phyloP scores from a whole-genome alignment of 2,329 filamentous ascomycete species.

The Falciphora oryzae region DNA sequence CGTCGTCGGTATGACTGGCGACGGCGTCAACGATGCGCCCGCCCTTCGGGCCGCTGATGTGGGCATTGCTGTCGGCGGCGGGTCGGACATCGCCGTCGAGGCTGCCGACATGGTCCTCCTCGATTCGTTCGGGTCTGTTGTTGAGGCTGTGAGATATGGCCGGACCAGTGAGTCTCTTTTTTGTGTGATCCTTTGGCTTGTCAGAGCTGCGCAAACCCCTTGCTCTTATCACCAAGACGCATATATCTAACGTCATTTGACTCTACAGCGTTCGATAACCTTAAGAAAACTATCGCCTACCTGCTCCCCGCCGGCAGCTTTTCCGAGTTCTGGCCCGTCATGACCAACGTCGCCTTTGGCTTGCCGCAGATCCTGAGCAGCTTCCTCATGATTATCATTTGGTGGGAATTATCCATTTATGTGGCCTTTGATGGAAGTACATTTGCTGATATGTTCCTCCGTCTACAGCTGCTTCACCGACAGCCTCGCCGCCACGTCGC shows the following conservation, averaged over 20 bases:
- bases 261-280: conserved; percentile 61
- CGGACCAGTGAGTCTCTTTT: conserved; percentile 40
- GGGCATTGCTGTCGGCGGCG: conserved; percentile 74
- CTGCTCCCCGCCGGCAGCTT: conserved; percentile 69
- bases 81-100: conserved; percentile 77
- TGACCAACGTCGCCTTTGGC: conserved; percentile 67
- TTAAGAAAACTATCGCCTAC: conserved; percentile 73
- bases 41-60: conserved; percentile 76
- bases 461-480: conserved; percentile 64
- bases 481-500: conserved; percentile 63
- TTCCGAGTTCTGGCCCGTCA: conserved; percentile 69
- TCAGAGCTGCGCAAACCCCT: too few species aligned
- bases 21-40: conserved; percentile 82
- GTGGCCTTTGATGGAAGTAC: too few species aligned
- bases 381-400: conserved; percentile 67
- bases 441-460: not conserved
- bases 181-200: too few species aligned
- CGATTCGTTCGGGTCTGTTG: conserved; percentile 65
- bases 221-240: not conserved
- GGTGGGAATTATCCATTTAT: too few species aligned
- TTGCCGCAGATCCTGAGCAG: conserved; percentile 67
- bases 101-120: conserved; percentile 78
- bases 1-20: conserved; percentile 78
- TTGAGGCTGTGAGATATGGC: conserved; percentile 67
- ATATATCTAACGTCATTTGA: not conserved